phyloP scores from a whole-genome alignment of 2,329 filamentous ascomycete genomes.

The Fusarium sp. region DNA sequence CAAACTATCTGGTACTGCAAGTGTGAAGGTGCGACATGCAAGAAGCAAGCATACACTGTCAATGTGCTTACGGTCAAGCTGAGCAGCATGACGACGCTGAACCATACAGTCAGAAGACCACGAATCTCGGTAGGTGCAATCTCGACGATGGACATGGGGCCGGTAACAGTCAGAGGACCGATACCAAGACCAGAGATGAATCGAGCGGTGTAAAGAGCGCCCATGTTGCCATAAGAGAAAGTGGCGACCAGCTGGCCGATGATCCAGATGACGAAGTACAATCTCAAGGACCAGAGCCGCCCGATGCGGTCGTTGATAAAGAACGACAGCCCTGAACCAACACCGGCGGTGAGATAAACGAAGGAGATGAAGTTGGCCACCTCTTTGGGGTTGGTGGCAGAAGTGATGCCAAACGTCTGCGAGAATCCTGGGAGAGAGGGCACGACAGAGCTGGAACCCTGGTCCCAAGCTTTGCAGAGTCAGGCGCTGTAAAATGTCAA shows the following conservation, averaged over 20 bases:
- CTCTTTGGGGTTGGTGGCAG: conserved; percentile 23
- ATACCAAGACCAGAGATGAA: conserved; percentile 54
- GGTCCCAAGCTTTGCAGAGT: conserved; percentile 22
- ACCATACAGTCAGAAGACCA: conserved; percentile 53
- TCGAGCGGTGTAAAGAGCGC: conserved; percentile 50
- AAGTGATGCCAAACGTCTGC: conserved; percentile 20
- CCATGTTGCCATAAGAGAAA: conserved; percentile 40
- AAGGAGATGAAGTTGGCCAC: conserved; percentile 32
- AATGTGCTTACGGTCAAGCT: conserved; percentile 48
- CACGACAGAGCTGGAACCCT: conserved; percentile 31
- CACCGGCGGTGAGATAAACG: conserved; percentile 23
- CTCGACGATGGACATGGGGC: conserved; percentile 54
- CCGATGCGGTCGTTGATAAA: conserved; percentile 48
- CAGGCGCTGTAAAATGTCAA: not conserved
- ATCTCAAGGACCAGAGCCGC: conserved; percentile 53
- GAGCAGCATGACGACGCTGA: conserved; percentile 52
- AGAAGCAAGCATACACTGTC: conserved; percentile 50
- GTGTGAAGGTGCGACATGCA: conserved; percentile 9
- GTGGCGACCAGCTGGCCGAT: conserved; percentile 51
- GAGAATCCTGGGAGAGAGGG: conserved; percentile 32
- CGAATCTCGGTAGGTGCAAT: conserved; percentile 55
- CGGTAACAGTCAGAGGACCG: conserved; percentile 53
- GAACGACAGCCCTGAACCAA: conserved; percentile 36
- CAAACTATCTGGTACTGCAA: conserved; percentile 47
- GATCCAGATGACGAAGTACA: conserved; percentile 52